A percentile compares a stretch with the other conserved stretches of the same genome.
Conservation (phyloP, 75 land plant genomes). For the Gnetum montanum region DNA sequence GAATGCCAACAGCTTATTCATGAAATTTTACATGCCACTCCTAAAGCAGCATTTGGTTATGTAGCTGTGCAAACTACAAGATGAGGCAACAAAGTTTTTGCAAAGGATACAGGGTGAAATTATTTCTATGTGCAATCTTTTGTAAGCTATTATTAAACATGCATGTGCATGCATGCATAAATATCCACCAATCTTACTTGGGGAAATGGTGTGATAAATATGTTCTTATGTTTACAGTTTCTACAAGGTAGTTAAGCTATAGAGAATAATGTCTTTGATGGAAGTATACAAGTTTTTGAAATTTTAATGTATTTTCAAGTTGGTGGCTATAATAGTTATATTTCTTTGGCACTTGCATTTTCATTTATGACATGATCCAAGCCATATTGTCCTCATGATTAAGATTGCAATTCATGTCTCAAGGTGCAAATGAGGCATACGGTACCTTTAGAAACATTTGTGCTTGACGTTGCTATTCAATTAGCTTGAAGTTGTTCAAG, state of each 20-base stretch:
- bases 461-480: no score
- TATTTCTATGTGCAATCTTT: slow-evolving; percentile 3
- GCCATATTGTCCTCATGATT: no score
- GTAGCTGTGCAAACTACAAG: slow-evolving; percentile 95
- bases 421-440: no score
- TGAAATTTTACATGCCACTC: slow-evolving; percentile 96
- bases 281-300: no score
- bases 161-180: no score
- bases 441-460: no score
- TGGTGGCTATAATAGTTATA: no score
- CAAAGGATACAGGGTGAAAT: slow-evolving; percentile 72
- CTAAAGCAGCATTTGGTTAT: slow-evolving; percentile 98
- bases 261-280: not conserved
- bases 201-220: not conserved
- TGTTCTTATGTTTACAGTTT: not conserved
- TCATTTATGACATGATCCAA: no score
- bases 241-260: not conserved
- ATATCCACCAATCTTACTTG: not conserved
- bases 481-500: no score
- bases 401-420: no score
- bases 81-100: slow-evolving; percentile 75
- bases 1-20: slow-evolving; percentile 99
- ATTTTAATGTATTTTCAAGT: no score
- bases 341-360: no score
- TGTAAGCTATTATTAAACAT: not conserved